Conservation (phyloP, 352 stramenopile genomes). For the Pythium guiyangense region DNA sequence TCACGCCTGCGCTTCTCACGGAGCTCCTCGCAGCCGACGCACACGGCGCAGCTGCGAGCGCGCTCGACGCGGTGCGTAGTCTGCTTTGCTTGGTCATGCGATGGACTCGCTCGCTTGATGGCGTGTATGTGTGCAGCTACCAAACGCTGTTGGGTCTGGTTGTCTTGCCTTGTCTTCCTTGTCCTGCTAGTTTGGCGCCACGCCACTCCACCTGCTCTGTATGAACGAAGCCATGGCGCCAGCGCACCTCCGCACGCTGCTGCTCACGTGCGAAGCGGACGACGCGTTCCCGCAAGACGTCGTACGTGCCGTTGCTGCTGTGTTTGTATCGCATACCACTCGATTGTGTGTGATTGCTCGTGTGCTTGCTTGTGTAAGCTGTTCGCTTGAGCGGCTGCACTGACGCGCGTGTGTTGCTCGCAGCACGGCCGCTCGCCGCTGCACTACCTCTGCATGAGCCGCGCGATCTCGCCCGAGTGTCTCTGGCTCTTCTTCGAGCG, state of each 20-base stretch:
- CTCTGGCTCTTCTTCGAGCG: conserved; percentile 74
- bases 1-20: conserved; percentile 31
- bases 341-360: not conserved
- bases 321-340: not conserved
- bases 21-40: conserved; percentile 38
- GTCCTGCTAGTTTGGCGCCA: conserved; percentile 65
- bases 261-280: conserved; percentile 34
- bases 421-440: conserved; percentile 56
- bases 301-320: conserved; percentile 2
- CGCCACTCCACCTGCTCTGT: conserved; percentile 57
- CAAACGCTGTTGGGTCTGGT: not conserved
- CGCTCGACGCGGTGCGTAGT: conserved; percentile 2
- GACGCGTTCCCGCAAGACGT: conserved; percentile 42
- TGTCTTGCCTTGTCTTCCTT: not conserved
- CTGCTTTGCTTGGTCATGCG: not conserved
- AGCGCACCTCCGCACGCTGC: conserved; percentile 27
- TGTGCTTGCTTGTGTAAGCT: not conserved
- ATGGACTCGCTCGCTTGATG: not conserved
- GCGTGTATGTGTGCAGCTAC: not conserved
- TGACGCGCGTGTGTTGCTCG: not conserved
- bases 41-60: conserved; percentile 15
- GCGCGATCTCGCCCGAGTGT: conserved; percentile 40
- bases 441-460: conserved; percentile 73
- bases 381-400: not conserved
- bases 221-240: conserved; percentile 47